These are phyloP conservation scores for Schizophyllum amplum DNA, from an alignment of 1,284 basidiomycete species.

Conservation along the genomic window DNA sequence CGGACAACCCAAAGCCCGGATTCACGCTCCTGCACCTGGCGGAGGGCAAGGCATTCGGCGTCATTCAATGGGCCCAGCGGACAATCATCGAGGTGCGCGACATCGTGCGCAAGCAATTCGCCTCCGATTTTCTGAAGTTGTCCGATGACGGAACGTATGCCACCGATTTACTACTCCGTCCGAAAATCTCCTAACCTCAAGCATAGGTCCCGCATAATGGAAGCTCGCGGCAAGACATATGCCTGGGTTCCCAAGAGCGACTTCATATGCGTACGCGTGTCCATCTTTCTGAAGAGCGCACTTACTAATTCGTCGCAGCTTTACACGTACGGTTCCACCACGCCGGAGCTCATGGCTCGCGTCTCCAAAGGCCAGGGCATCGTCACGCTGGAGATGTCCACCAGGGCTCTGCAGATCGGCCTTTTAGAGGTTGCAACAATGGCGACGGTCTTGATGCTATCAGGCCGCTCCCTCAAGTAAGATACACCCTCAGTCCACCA, in stretches of 20 bases:
- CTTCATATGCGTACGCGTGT: slow-evolving; percentile 6
- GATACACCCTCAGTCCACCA: background rate
- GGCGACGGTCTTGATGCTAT: background rate
- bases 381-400: slow-evolving; percentile 5
- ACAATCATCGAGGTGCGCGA: background rate
- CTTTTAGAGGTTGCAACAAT: slow-evolving; percentile 1
- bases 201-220: slow-evolving; percentile 6
- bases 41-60: background rate
- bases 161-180: background rate
- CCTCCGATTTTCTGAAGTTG: background rate
- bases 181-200: background rate
- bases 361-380: slow-evolving; percentile 2
- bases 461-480: background rate
- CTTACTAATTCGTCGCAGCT: background rate
- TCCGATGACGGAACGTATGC: background rate
- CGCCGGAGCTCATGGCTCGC: slow-evolving; percentile 3
- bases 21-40: background rate
- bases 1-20: background rate
- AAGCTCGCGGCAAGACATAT: slow-evolving; percentile 5
- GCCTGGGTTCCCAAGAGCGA: slow-evolving; percentile 5
- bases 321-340: slow-evolving; percentile 3
- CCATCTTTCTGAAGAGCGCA: background rate
- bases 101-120: background rate
- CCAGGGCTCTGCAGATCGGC: background rate
- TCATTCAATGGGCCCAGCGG: background rate